Conservation (phyloP, 352 stramenopile species). For the Globisporangium uncinulatum region DNA sequence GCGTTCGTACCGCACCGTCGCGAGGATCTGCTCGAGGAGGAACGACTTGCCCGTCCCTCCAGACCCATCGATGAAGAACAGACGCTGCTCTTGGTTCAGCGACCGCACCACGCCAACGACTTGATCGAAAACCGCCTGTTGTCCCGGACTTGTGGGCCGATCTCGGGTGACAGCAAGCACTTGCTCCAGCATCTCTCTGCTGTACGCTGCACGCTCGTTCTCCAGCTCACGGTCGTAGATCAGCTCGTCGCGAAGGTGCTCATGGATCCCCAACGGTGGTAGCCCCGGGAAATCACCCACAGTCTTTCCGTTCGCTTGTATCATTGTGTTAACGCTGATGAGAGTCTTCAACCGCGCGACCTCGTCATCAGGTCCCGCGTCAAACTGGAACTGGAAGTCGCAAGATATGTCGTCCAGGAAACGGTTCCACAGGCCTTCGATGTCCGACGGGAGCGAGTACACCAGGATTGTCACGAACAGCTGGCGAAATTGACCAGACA, state of each 20-base stretch:
- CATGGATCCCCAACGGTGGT: neutral
- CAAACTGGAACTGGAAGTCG: slow-evolving; percentile 8
- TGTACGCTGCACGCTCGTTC: slow-evolving; percentile 8
- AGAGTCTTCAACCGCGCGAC: neutral
- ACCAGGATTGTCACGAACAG: slow-evolving; percentile 23
- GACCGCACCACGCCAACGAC: neutral
- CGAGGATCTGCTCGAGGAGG: too few species aligned
- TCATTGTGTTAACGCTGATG: neutral
- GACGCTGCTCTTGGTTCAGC: slow-evolving; percentile 1
- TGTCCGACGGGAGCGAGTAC: too few species aligned
- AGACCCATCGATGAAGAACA: slow-evolving; percentile 26
- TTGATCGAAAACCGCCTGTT: neutral
- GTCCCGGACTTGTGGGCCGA: neutral
- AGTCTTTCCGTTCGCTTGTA: neutral
- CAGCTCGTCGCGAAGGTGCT: slow-evolving; percentile 1
- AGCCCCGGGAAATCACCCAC: neutral
- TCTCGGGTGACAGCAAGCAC: slow-evolving; percentile 6
- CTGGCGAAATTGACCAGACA: slow-evolving; percentile 23
- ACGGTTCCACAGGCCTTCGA: slow-evolving; percentile 15
- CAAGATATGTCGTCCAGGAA: slow-evolving; percentile 17
- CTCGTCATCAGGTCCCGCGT: neutral
- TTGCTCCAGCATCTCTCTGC: slow-evolving; percentile 12
- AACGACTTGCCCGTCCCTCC: slow-evolving; percentile 30
- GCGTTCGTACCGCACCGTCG: slow-evolving; percentile 11
- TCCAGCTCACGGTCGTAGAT: neutral